Base-by-base conservation (phyloP, 345 rosid species). In the Pistacia integerrima region DNA sequence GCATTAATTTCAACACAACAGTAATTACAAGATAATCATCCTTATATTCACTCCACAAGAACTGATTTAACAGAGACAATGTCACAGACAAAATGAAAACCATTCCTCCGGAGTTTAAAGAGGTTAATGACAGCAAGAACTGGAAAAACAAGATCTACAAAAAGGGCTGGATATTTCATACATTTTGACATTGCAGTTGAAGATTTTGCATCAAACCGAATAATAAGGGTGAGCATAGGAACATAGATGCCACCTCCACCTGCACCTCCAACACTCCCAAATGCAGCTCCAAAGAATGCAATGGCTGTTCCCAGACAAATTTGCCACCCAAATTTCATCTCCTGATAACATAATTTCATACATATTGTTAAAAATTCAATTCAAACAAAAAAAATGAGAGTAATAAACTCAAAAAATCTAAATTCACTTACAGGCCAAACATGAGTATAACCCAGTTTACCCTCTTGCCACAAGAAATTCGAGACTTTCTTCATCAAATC, bases 201-300 rank as follows among this genome's bases (percentile, higher is more conserved):
- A 16, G 90, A 83, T 71, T 87, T 87, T 33, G 87, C 71, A 62
- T 87, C 88, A 46, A 87, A 87, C 2, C 90, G 88, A n/a, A 85
- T 76, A 22, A 84, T 80, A 16, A 87, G 72, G 13, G 83, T 72
- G 33, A 87, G 90, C 90, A 83, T 85, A 60, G 90, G 90, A 74
- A 87, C 83, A 69, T 79, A 87, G 74, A 85, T 86, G 64, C 88
- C 90, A 11, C 88, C 90, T 3, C 88, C 90, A 35, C 90, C 90
- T 7, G 83, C 88, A 30, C 90, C 90, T 55, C 90, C 90, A 5
- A 85, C 88, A 30, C 88, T 87, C 14, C 90, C 90, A 80, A 77
- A 80, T 1, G 90, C 90, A 55, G 90, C 88, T 74, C 88, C 88
- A 12, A 83, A 59, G 83, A 87, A 85, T 74, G 83, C 90, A 59